Evolutionary conservation across 2,329 filamentous ascomycete species (phyloP), one percentile per base, ranked within the genome.

Genomic region (Grosmannia huntii): DNA sequence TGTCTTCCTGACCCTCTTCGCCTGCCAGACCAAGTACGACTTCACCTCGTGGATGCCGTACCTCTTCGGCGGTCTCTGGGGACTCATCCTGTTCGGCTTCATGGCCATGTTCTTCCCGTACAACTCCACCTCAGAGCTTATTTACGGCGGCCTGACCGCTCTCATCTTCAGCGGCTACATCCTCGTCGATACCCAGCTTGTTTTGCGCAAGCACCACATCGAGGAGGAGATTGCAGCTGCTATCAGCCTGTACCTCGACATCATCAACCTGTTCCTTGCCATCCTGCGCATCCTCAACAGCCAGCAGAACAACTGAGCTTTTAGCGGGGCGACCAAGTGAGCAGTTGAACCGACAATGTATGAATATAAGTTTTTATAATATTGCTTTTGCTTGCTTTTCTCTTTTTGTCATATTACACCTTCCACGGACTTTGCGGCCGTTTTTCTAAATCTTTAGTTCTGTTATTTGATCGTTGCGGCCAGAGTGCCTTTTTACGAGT

Each of bases 41-140:
- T 99, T 99, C 71, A 97, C 92, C 1, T 86, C 83, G 63, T 99
- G 94, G 92, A 89, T 92, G 77, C 92, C 94, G 21, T 97, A 96
- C 70, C 82, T 97, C 4, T 95, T 95, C 67, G 91, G 91, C 60
- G 85, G 80, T 0, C 80, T 99, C 21, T 97, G 94, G 94, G 86
- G 88, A 7, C 74, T 96, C 60, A 80, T 99, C 62, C 77, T 99
- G 48, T 96, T 97, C 69, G 89, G 94, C 55, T 94, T 99, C 77
- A 90, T 97, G 81, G 79, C 86, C 63, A 81, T 83, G 64, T 97
- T 97, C 79, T 86, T 99, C 75, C 91, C 90, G 4, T 82, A 86
- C 71, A 88, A 78, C 71, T 90, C 83, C 70, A 91, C 85, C 28
- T 76, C 85, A 38, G 92, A 99, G 73, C 83, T 97, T 57, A 78